Conservation (phyloP, 345 rosid genomes). For the Fremontodendron californicum region DNA sequence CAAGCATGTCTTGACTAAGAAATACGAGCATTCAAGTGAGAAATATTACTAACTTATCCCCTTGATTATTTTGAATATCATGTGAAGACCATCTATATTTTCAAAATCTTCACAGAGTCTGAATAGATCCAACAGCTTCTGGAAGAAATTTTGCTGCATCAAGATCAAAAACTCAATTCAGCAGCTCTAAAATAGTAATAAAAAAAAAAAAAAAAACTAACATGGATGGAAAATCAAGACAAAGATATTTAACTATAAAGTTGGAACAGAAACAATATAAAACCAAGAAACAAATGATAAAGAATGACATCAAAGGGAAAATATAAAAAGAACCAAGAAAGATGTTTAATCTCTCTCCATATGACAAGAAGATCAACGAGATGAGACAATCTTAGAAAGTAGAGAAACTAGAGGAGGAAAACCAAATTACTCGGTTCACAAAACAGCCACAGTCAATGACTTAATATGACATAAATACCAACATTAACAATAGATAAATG, state of each 20-base stretch:
- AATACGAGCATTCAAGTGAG: conserved; percentile 12
- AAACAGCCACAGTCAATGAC: background rate
- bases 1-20: conserved; percentile 5
- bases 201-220: no score
- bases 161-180: conserved; percentile 23
- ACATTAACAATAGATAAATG: background rate
- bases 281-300: background rate
- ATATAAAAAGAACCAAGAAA: background rate
- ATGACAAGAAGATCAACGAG: background rate
- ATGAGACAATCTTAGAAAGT: background rate
- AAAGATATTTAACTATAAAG: background rate
- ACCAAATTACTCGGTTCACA: background rate
- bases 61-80: conserved; percentile 74
- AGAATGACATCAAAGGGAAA: no score
- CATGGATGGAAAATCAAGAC: background rate
- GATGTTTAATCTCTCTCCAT: background rate
- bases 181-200: background rate
- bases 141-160: conserved; percentile 71
- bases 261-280: background rate
- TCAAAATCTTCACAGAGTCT: conserved; percentile 62
- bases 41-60: conserved; percentile 63
- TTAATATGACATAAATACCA: background rate
- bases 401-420: background rate
- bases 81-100: conserved; percentile 57
- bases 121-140: conserved; percentile 68